A percentile compares a stretch with the other conserved stretches of the same genome.
phyloP scores from a whole-genome alignment of 352 stramenopile genomes.

The Elongisporangium undulatum region DNA sequence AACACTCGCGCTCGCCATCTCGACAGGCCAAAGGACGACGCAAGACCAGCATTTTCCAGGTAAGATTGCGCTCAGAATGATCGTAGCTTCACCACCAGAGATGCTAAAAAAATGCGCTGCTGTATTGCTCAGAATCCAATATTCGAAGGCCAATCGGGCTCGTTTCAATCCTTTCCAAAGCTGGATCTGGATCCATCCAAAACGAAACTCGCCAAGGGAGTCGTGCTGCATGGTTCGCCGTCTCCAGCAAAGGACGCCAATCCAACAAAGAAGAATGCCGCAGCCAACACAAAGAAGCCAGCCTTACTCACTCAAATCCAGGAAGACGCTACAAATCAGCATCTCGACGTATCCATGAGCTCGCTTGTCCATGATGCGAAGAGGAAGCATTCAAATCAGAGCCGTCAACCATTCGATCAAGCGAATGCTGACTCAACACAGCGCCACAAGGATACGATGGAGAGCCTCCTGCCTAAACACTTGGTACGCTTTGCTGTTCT shows the following conservation, averaged over 20 bases:
- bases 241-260: background rate
- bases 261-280: background rate
- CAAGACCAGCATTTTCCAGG: background rate
- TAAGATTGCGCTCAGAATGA: background rate
- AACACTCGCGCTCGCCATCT: background rate
- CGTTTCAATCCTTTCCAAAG: conserved; percentile 33
- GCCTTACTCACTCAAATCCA: conserved; percentile 1
- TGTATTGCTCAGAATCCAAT: conserved; percentile 7
- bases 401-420: background rate
- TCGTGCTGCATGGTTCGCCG: conserved; percentile 23
- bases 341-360: background rate
- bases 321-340: conserved; percentile 8
- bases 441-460: background rate
- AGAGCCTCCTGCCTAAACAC: conserved; percentile 14
- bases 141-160: conserved; percentile 33
- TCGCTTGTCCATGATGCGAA: background rate
- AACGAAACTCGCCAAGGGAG: conserved; percentile 39
- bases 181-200: conserved; percentile 37
- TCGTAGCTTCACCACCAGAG: conserved; percentile 2
- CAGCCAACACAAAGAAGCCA: background rate
- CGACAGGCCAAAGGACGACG: background rate
- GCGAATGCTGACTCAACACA: background rate
- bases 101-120: background rate
- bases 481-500: conserved; percentile 13
- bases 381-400: conserved; percentile 7